Evolutionary conservation across 331 rosid species (phyloP), one percentile per base, ranked within the genome.

Genomic region (Arachis monticola): DNA sequence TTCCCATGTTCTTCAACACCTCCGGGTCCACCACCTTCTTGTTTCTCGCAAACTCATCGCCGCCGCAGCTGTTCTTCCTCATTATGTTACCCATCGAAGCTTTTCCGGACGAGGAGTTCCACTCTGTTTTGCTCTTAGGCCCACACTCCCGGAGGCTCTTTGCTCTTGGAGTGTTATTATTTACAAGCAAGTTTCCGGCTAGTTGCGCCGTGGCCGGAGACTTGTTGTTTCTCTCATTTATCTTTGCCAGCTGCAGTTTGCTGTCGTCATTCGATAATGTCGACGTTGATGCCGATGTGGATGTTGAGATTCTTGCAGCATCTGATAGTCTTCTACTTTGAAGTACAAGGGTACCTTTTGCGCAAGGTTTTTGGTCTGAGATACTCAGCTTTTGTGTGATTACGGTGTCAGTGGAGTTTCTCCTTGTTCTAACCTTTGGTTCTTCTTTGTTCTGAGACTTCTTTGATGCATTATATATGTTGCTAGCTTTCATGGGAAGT

Each of bases 1-100:
- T 95, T 80, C 99, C 99, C 87, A 76, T 73, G 3, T 80, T 65
- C 79, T 92, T 92, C 87, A 95, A 82, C 64, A 62, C 83, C 65
- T 95, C 97, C 10, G 97, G 92, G 61, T 92, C 89, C 45, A 79
- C 89, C 45, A 79, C 69, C 69, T 56, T 84, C 3, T 77, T 84
- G 45, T 72, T 75, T 30, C 58, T 73, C 45, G 81, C 74, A 12
- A 77, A 58, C 17, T 87, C 86, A 5, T 79, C 82, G 2, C 41
- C 41, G 41, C 41, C 41, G 4, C 41, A 4, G 41, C 83, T 83
- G 14, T 82, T 91, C 82, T 65, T 87, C 80, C 87, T 87, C 79
- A 88, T 77, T 14, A 95, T 92, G 78, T 87, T 95, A 35, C 99
- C 96, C 90, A 87, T 89, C 3, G 51, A 69, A 3, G 55, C 74